These are phyloP conservation scores for Zygosaccharomyces bailii DNA, from an alignment of 805 yeast genomes.

Conservation along the genomic window DNA sequence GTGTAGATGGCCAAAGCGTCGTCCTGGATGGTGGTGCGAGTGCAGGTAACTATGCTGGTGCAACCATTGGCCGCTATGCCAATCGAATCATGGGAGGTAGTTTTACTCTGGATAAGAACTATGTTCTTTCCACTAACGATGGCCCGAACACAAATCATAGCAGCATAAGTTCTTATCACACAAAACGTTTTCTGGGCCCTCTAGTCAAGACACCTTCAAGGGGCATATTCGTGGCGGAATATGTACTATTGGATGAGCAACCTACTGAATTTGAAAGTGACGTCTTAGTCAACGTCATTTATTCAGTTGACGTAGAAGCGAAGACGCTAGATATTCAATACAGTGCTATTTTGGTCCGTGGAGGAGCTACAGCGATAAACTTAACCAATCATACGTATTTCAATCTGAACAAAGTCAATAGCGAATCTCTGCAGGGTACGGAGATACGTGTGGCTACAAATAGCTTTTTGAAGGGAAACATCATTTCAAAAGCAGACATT, in stretches of 20 bases:
- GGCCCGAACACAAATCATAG: constrained; percentile 49
- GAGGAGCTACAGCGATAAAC: constrained; percentile 48
- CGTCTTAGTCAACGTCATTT: constrained; percentile 45
- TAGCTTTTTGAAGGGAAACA: constrained; percentile 47
- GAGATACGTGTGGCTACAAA: constrained; percentile 39
- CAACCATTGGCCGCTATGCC: constrained; percentile 64
- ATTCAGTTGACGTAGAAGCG: constrained; percentile 38
- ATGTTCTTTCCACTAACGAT: constrained; percentile 44
- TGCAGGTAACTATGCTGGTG: constrained; percentile 45
- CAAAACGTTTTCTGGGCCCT: constrained; percentile 52
- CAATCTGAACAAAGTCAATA: constrained; percentile 41
- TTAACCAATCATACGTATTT: constrained; percentile 65
- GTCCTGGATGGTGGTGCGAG: constrained; percentile 33
- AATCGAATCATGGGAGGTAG: constrained; percentile 51
- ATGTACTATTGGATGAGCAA: constrained; percentile 43
- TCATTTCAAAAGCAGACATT: constrained; percentile 28
- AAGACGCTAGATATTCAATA: constrained; percentile 48
- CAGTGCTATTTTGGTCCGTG: constrained; percentile 31
- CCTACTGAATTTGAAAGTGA: constrained; percentile 62
- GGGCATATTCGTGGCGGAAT: constrained; percentile 36
- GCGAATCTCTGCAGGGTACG: constrained; percentile 38
- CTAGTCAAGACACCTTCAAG: constrained; percentile 37
- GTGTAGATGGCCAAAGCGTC: constrained; percentile 39
- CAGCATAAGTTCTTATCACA: constrained; percentile 51
- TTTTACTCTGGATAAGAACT: constrained; percentile 39